A percentile compares a stretch with the other conserved stretches of the same genome.
Conservation (phyloP, 495 filamentous ascomycete genomes). For the Penicillium taxi region DNA sequence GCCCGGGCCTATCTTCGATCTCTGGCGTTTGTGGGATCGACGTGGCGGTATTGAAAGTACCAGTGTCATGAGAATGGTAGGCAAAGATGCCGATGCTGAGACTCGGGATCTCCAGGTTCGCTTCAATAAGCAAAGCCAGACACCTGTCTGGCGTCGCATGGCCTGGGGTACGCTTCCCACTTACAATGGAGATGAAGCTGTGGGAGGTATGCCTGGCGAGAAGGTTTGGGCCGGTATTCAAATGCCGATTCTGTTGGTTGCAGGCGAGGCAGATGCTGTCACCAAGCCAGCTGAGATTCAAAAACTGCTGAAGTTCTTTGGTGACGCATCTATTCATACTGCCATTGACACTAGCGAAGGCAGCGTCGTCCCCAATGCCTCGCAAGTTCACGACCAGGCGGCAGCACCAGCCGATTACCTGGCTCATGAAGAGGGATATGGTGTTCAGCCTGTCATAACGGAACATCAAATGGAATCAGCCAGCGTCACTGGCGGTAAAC, state of each 20-base stretch:
- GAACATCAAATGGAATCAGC: conserved; percentile 18
- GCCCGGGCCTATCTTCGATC: conserved; percentile 64
- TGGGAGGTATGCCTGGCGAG: conserved; percentile 60
- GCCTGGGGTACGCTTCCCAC: conserved; percentile 59
- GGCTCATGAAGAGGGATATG: conserved; percentile 22
- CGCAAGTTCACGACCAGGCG: conserved; percentile 24
- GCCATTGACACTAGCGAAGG: conserved; percentile 38
- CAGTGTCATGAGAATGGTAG: conserved; percentile 76
- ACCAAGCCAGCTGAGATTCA: conserved; percentile 62
- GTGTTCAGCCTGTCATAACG: conserved; percentile 12
- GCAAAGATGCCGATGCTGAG: conserved; percentile 61
- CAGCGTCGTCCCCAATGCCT: conserved; percentile 39
- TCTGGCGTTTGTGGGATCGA: conserved; percentile 74
- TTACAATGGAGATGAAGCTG: conserved; percentile 38
- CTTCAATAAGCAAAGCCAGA: conserved; percentile 77
- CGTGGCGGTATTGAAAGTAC: conserved; percentile 67
- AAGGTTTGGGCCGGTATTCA: conserved; percentile 66
- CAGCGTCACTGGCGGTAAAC: conserved; percentile 7
- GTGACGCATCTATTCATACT: conserved; percentile 18
- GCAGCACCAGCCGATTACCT: conserved; percentile 7
- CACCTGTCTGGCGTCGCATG: conserved; percentile 79
- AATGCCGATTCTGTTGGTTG: conserved; percentile 69
- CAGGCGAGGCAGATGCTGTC: conserved; percentile 67
- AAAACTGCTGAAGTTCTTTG: conserved; percentile 57
- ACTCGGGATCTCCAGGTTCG: conserved; percentile 68